Conservation (phyloP, 2,329 filamentous ascomycete genomes). For the Ophiostoma himal-ulmi region DNA sequence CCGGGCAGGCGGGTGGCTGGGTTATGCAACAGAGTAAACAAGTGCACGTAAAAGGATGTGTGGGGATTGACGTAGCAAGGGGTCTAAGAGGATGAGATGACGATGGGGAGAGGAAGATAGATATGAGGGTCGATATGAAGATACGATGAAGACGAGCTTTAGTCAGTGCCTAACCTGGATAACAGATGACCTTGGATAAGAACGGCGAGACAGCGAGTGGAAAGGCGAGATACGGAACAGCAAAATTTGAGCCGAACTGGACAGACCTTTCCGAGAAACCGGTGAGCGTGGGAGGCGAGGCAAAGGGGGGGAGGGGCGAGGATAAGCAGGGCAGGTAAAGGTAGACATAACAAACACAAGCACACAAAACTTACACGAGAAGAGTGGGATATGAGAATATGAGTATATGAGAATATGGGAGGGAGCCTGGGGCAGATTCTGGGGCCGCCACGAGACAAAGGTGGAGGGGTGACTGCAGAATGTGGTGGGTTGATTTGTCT, state of each 20-base stretch:
- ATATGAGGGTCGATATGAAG: neutral
- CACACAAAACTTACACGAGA: conserved; percentile 1
- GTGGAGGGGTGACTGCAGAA: neutral
- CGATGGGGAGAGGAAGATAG: neutral
- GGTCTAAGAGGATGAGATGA: neutral
- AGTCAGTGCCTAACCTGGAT: neutral
- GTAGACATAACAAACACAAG: neutral
- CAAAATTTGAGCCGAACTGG: neutral
- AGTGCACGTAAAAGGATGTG: neutral
- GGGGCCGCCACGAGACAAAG: neutral
- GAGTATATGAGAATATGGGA: too few relatives aligned
- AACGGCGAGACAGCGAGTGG: neutral
- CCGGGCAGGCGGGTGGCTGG: neutral
- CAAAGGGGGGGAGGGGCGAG: neutral
- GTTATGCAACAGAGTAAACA: neutral
- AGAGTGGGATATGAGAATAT: neutral
- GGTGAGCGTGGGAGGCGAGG: neutral
- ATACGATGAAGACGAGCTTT: neutral
- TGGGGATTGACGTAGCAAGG: neutral
- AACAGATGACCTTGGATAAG: neutral
- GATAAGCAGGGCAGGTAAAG: neutral
- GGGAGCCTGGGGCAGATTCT: neutral
- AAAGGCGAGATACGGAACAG: neutral
- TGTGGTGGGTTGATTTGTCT: too few relatives aligned
- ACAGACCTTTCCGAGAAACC: neutral